Evolutionary conservation across 2,329 filamentous ascomycete genomes (phyloP).

Genomic region (Annulohypoxylon truncatum): DNA sequence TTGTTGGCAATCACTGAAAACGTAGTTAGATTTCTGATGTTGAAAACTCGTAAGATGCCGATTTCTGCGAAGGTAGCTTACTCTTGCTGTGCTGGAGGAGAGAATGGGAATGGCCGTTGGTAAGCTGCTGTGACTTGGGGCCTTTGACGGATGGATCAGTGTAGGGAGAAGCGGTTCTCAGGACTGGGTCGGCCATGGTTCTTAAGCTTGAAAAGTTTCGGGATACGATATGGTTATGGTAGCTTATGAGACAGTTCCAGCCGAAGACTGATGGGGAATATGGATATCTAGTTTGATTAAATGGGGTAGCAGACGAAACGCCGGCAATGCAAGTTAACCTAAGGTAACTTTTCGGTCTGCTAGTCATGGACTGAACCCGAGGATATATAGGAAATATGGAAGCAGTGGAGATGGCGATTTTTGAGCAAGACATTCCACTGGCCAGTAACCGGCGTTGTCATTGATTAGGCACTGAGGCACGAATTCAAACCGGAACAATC

Average conservation of each 20-base stretch:
- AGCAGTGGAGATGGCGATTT: conserved; percentile 48
- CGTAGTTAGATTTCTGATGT: conserved; percentile 35
- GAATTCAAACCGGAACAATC: conserved; percentile 53
- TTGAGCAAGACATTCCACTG: conserved; percentile 50
- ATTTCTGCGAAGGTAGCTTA: conserved; percentile 29
- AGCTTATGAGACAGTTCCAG: conserved; percentile 44
- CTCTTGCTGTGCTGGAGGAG: conserved; percentile 46
- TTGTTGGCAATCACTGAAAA: conserved; percentile 65
- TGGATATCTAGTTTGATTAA: conserved; percentile 45
- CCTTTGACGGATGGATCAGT: conserved; percentile 58
- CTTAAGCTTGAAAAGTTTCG: conserved; percentile 43
- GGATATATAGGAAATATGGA: conserved; percentile 52
- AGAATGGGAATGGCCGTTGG: conserved; percentile 50
- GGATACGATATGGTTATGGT: conserved; percentile 32
- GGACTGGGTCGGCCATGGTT: conserved; percentile 55
- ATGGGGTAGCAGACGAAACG: conserved; percentile 47
- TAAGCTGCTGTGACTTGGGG: conserved; percentile 56
- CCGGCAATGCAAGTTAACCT: conserved; percentile 45
- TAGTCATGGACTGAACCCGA: conserved; percentile 51
- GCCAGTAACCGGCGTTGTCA: conserved; percentile 41
- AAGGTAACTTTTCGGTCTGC: conserved; percentile 45
- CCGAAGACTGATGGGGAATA: conserved; percentile 48
- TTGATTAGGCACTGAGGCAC: conserved; percentile 50
- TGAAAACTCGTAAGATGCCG: not conserved
- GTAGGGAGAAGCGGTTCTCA: conserved; percentile 59